phyloP scores from a whole-genome alignment of 2,329 filamentous ascomycete species.

The Colletotrichum lentis region DNA sequence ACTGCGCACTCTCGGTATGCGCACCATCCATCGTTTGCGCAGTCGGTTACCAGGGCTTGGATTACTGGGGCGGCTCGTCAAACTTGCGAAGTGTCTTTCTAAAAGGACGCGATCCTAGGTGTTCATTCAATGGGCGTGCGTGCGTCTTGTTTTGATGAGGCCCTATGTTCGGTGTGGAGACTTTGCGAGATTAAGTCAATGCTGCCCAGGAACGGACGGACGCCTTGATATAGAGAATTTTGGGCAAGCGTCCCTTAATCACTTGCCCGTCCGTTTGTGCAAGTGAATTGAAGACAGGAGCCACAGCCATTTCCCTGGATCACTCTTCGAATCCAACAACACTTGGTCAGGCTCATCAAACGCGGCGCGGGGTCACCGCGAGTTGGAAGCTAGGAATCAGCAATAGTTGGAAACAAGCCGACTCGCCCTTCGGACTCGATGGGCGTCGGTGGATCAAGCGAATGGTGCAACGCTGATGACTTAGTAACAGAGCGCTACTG shows the following conservation, averaged over 20 bases:
- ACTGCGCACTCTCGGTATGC: slow-evolving; percentile 26
- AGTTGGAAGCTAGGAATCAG: background rate
- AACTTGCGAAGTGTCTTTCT: background rate
- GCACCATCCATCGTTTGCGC: slow-evolving; percentile 13
- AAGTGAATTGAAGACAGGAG: background rate
- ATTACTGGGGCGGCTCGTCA: background rate
- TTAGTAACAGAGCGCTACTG: background rate
- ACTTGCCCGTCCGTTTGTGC: background rate
- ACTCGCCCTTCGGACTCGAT: background rate
- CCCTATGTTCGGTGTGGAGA: slow-evolving; percentile 24
- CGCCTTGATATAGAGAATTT: background rate
- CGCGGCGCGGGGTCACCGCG: slow-evolving; percentile 1
- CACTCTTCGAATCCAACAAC: background rate
- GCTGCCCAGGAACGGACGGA: slow-evolving; percentile 14
- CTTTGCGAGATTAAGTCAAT: slow-evolving; percentile 36
- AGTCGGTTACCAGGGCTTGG: background rate
- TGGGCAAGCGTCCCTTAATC: background rate
- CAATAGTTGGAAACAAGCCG: background rate
- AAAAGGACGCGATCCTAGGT: background rate
- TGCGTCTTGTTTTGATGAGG: slow-evolving; percentile 22
- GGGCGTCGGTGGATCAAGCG: background rate
- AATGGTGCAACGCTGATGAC: background rate
- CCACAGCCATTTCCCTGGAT: background rate
- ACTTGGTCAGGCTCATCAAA: background rate
- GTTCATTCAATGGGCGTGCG: slow-evolving; percentile 4